Percentiles rank a stretch among this genome's conserved stretches.
These are phyloP conservation scores for Saposhnikovia divaricata DNA, from an alignment of 129 eudicot species.

Conservation along the genomic window DNA sequence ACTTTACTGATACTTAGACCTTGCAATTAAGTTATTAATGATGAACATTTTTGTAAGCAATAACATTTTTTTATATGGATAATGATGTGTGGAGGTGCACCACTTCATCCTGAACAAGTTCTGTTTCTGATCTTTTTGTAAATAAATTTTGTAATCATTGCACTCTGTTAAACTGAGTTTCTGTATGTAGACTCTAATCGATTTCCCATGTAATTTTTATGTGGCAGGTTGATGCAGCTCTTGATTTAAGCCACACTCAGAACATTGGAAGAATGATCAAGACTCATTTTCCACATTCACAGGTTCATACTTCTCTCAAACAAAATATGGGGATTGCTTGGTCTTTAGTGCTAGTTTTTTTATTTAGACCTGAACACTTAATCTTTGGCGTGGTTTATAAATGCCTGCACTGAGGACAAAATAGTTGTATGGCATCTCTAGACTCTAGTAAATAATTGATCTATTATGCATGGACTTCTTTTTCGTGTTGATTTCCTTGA, in stretches of 20 bases:
- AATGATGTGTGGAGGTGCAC: background rate
- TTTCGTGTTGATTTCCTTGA: background rate
- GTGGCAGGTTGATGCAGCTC: slow-evolving; percentile 91
- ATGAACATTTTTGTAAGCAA: background rate
- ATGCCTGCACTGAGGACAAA: background rate
- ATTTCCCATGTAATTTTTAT: slow-evolving; percentile 1
- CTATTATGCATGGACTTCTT: background rate
- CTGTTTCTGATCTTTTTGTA: background rate
- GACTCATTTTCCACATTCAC: slow-evolving; percentile 91
- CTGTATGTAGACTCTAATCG: background rate
- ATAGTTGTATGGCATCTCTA: background rate
- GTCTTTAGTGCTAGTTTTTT: background rate
- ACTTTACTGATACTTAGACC: background rate
- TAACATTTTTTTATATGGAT: background rate
- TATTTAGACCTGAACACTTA: background rate
- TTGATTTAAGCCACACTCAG: slow-evolving; percentile 89
- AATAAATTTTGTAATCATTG: background rate
- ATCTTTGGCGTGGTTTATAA: background rate
- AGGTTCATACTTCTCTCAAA: slow-evolving; percentile 31
- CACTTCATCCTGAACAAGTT: background rate
- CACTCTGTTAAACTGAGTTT: background rate
- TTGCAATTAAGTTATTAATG: background rate
- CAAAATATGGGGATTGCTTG: background rate
- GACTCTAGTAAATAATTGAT: background rate
- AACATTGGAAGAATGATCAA: slow-evolving; percentile 97